Evolutionary conservation across 108 stramenopile species (phyloP).

Genomic region (Fistulifera solaris): DNA sequence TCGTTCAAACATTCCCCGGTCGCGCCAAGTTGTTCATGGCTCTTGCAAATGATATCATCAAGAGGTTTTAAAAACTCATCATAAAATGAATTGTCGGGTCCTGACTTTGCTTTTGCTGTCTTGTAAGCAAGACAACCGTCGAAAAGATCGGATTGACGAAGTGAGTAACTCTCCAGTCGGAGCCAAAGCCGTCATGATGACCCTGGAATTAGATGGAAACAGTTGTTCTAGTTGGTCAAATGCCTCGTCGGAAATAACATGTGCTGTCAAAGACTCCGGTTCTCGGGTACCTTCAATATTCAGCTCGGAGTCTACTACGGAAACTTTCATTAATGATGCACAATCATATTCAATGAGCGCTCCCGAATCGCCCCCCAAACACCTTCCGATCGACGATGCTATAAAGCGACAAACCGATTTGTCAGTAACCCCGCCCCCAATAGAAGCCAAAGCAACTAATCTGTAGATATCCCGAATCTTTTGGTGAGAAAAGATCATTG

Average conservation of each 20-base stretch:
- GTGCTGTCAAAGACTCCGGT: not conserved
- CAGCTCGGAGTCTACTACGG: not conserved
- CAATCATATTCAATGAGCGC: not conserved
- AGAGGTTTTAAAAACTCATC: constrained; percentile 46
- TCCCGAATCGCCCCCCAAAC: not conserved
- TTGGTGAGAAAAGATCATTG: not conserved
- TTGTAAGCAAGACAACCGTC: constrained; percentile 32
- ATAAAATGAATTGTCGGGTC: constrained; percentile 9
- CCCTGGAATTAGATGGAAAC: constrained; percentile 37
- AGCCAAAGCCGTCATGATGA: constrained; percentile 39
- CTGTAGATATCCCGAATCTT: not conserved
- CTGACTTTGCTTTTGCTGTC: not conserved
- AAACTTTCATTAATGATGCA: not conserved
- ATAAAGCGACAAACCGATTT: not conserved
- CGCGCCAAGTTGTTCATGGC: constrained; percentile 35
- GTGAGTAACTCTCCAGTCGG: constrained; percentile 62
- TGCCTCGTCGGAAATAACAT: not conserved
- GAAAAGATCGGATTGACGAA: constrained; percentile 12
- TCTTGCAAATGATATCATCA: constrained; percentile 55
- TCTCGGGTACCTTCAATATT: not conserved
- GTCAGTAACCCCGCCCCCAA: not conserved
- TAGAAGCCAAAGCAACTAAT: not conserved
- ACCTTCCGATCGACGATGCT: not conserved
- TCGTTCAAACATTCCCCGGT: constrained; percentile 47
- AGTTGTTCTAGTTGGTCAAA: constrained; percentile 6